Evolutionary conservation across 805 yeast species (phyloP).

Genomic region (Kodamaea jinghongensis): DNA sequence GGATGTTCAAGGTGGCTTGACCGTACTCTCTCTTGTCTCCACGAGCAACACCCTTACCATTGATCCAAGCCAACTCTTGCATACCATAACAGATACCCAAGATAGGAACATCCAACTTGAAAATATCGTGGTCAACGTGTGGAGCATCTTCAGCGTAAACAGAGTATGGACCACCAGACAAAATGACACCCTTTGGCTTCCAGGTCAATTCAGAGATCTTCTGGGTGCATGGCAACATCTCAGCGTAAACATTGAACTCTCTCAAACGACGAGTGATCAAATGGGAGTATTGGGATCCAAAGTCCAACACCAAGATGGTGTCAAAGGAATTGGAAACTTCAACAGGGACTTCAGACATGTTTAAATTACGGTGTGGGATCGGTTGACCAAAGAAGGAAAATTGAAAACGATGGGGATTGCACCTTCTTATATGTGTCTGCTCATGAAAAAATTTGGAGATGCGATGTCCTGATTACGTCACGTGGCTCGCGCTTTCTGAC

Average conservation of each 20-base stretch:
- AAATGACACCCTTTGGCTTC: conserved; percentile 94
- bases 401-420: background rate
- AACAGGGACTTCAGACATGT: conserved; percentile 31
- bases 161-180: conserved; percentile 97
- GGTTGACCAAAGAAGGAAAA: conserved; percentile 5
- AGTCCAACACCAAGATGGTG: conserved; percentile 95
- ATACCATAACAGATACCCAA: conserved; percentile 98
- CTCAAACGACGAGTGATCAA: conserved; percentile 94
- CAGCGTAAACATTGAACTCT: conserved; percentile 97
- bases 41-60: conserved; percentile 89
- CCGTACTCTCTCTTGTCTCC: conserved; percentile 99
- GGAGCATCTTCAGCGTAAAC: conserved; percentile 95
- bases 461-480: conserved; percentile 6
- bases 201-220: conserved; percentile 87
- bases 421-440: conserved; percentile 2
- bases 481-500: conserved; percentile 3
- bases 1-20: conserved; percentile 83
- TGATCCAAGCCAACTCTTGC: conserved; percentile 98
- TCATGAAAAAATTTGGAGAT: conserved; percentile 2
- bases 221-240: conserved; percentile 99
- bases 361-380: conserved; percentile 1
- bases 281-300: conserved; percentile 98
- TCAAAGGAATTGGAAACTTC: conserved; percentile 88
- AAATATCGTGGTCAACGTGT: conserved; percentile 93
- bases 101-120: conserved; percentile 88